Base-by-base conservation (phyloP, 2,329 filamentous ascomycete species). In the Aureobasidium sp. region DNA sequence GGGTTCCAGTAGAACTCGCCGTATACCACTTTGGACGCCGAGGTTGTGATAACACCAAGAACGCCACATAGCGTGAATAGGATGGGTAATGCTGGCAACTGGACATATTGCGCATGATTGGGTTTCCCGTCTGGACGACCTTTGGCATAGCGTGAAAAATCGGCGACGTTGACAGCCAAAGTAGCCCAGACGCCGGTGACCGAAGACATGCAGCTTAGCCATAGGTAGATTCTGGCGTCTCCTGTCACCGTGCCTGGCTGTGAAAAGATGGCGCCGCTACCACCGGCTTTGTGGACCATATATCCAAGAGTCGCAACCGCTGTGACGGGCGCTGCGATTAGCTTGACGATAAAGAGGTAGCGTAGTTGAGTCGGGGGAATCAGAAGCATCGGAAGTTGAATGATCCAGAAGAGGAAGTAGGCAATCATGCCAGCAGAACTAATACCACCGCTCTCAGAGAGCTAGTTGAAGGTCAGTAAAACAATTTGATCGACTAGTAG, bases 11-110 rank as follows among this genome's bases (percentile, higher is more conserved):
- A 71, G 38, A 83, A 80, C 42, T 81, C 71, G 54, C 85, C 87
- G 61, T 85, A 87, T 64, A 86, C 82, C 16, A 86, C 81, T 43
- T 82, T 80, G 40, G 81, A 82, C 10, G 87, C 87, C 0, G 84
- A 86, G 0, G 88, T 87, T 23, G 86, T 85, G 45, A 89, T 82
- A 70, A 90, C 89, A 38, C 88, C 88, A 65, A 87, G 74, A 81
- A 86, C 67, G 78, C 78, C 72, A 83, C 74, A 71, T 16, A 72
- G 59, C 25, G 84, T 86, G 72, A 85, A 86, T 67, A 87, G 76
- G 8, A 85, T 72, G 1, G 85, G 85, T 4, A 87, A 78, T 66
- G 80, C 75, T 25, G 78, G 67, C 3, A 75, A 72, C 67, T 80
- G 78, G 67, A 79, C 72, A 64, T 79, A 76, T 71, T 74, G n/a